Evolutionary conservation across 1,139 yeast species (phyloP).

Genomic region (Sugiyamaella castrensis): DNA sequence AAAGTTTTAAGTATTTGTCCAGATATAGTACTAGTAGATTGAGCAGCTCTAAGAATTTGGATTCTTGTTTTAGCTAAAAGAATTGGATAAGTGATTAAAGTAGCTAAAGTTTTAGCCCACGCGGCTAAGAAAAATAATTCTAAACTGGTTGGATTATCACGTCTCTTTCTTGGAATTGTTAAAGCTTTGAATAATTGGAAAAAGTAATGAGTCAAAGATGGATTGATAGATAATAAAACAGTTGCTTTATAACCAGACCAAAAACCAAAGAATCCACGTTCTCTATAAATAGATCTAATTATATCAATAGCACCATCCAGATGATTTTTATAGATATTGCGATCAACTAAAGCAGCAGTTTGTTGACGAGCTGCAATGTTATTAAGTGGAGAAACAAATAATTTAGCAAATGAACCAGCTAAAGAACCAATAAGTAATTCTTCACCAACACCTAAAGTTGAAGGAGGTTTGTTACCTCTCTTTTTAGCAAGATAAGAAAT

Average conservation of each 20-base stretch:
- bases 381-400: constrained; percentile 35
- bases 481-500: constrained; percentile 77
- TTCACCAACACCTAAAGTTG: constrained; percentile 87
- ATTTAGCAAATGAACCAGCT: constrained; percentile 47
- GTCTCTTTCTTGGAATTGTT: constrained; percentile 28
- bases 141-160: constrained; percentile 31
- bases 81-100: constrained; percentile 36
- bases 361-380: constrained; percentile 38
- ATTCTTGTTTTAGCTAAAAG: constrained; percentile 66
- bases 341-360: constrained; percentile 25
- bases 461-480: constrained; percentile 62
- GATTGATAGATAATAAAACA: constrained; percentile 66
- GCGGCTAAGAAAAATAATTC: constrained; percentile 36
- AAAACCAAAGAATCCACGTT: constrained; percentile 62
- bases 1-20: constrained; percentile 47
- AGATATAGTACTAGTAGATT: constrained; percentile 9
- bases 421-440: constrained; percentile 85
- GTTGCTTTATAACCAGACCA: constrained; percentile 79
- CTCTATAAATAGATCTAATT: constrained; percentile 51
- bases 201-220: constrained; percentile 63
- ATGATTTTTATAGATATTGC: background rate
- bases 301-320: constrained; percentile 19
- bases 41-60: constrained; percentile 53
- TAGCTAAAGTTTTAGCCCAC: constrained; percentile 36
- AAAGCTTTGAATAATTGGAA: constrained; percentile 31